phyloP scores from a whole-genome alignment of 2,329 filamentous ascomycete genomes.

The Uncinocarpus reesii region DNA sequence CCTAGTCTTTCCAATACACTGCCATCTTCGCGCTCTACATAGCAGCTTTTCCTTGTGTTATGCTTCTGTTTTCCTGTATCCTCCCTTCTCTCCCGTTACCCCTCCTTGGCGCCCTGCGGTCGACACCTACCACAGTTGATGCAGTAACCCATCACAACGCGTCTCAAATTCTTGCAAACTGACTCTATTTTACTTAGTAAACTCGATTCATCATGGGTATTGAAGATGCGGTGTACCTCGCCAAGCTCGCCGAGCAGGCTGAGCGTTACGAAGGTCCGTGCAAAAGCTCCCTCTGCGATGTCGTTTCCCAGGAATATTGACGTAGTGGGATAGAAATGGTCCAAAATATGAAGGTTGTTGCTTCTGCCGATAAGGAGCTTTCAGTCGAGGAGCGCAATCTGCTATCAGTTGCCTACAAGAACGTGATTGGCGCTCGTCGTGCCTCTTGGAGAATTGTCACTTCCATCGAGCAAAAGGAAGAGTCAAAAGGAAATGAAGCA shows the following conservation, averaged over 20 bases:
- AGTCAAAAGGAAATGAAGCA: conserved; percentile 91
- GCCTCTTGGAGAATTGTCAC: conserved; percentile 97
- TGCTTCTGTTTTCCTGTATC: neutral
- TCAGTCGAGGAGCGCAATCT: conserved; percentile 96
- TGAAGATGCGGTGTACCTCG: conserved; percentile 98
- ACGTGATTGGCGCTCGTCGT: conserved; percentile 92
- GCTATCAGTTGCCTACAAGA: conserved; percentile 97
- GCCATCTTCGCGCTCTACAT: neutral
- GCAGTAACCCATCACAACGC: neutral
- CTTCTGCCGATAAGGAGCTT: conserved; percentile 71
- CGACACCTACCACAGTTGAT: neutral
- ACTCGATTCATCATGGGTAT: conserved; percentile 75
- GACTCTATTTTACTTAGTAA: conserved; percentile 4
- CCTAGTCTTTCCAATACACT: neutral
- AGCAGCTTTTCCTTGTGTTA: neutral
- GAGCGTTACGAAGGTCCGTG: conserved; percentile 98
- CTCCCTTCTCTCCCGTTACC: conserved; percentile 6
- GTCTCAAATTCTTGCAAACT: neutral
- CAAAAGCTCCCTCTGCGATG: conserved; percentile 17
- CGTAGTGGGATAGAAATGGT: conserved; percentile 68
- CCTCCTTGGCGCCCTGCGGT: conserved; percentile 2
- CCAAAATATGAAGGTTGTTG: conserved; percentile 99
- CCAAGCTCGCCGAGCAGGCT: conserved; percentile 99
- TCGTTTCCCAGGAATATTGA: conserved; percentile 17
- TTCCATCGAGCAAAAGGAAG: conserved; percentile 98